Base-by-base conservation (phyloP, 176 grass and related monocot genomes). In the Chloris gayana region DNA sequence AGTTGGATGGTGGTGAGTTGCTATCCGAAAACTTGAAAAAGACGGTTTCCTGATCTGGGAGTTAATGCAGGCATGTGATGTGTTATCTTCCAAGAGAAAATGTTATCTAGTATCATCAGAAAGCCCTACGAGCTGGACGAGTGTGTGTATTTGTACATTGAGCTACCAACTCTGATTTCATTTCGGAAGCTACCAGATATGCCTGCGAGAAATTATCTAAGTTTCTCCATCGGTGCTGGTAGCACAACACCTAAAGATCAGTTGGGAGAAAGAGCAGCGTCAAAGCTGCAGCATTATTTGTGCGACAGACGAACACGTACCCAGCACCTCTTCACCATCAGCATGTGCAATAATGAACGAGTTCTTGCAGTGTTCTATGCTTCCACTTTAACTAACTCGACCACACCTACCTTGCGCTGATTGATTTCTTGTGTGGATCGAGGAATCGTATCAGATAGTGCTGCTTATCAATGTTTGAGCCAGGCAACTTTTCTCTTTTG, bases 31-130 rank as follows among this genome's bases (percentile, higher is more conserved):
- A 34, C 37, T 50, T 69, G 75, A 59, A 80, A 80, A 74, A n/a
- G 50, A 66, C 31, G 25, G n/a, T 74, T 67, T 3, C 44, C 53
- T 60, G 67, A 74, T 84, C 50, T 24, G 12, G 50, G n/a, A 75
- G 53, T 21, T 54, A 84, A 80, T 88, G 76, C 87, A 69, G 50
- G 62, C 81, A 88, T 69, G 70, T 84, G 81, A 64, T 50, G 19
- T 56, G 53, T 34, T 32, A 60, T 87, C 64, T 65, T 35, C 33
- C 53, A 37, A 56, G 10, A 8, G 26, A 80, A 80, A 84, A 32
- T 61, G 29, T 32, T 15, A n/a, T n/a, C n/a, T n/a, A 56, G 30
- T 12, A 14, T 1, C 2, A 62, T 37, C 26, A 45, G 21, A 64
- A 58, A 71, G 26, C 56, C 54, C 25, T 83, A 83, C 44, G 42